A percentile compares a stretch with the other conserved stretches of the same genome.
phyloP scores from a whole-genome alignment of 495 filamentous ascomycete genomes.

The Tuber aestivum region DNA sequence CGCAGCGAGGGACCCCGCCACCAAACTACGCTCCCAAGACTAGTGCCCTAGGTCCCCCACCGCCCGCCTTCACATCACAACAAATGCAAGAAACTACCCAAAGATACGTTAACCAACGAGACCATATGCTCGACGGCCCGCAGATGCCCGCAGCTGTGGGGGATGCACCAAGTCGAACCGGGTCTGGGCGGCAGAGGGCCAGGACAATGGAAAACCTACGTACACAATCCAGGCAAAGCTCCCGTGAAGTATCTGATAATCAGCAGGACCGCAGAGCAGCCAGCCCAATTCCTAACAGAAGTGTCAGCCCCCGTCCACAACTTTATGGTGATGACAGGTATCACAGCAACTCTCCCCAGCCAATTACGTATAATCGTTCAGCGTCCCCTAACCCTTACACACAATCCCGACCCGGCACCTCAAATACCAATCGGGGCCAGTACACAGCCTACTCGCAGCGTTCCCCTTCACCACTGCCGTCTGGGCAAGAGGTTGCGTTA shows the following conservation, averaged over 20 bases:
- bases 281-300: constrained; percentile 51
- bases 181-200: constrained; percentile 40
- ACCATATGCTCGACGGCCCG: constrained; percentile 65
- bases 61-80: constrained; percentile 82
- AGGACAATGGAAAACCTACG: constrained; percentile 40
- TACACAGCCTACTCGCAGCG: constrained; percentile 41
- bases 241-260: constrained; percentile 45
- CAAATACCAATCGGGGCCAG: constrained; percentile 34
- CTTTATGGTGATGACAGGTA: constrained; percentile 42
- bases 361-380: constrained; percentile 35
- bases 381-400: constrained; percentile 41
- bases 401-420: constrained; percentile 38
- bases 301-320: constrained; percentile 53
- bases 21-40: constrained; percentile 69
- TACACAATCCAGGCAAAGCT: constrained; percentile 34
- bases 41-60: constrained; percentile 77
- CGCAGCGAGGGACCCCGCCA: constrained; percentile 65
- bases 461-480: constrained; percentile 36
- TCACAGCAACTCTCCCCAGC: constrained; percentile 33
- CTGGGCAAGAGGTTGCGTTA: constrained; percentile 38
- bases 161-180: constrained; percentile 42
- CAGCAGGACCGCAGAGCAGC: constrained; percentile 38
- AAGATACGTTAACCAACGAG: constrained; percentile 74
- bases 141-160: constrained; percentile 41
- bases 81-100: constrained; percentile 92